Evolutionary conservation across 495 filamentous ascomycete species (phyloP).

Genomic region (Aspergillus asperescens): DNA sequence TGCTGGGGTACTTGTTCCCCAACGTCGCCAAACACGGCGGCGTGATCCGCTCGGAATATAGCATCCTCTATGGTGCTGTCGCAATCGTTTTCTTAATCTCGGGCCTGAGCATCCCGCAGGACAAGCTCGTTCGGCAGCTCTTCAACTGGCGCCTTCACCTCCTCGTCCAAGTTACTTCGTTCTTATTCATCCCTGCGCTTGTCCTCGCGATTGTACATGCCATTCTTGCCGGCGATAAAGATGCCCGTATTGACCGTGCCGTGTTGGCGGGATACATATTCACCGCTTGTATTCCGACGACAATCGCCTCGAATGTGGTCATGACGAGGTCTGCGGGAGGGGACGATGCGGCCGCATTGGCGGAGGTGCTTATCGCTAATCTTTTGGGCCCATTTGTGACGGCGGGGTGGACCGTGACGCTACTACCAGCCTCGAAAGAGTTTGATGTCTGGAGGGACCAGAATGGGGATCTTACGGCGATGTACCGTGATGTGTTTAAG

Average conservation of each 20-base stretch:
- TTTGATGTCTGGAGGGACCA: slow-evolving; percentile 45
- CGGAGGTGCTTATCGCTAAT: slow-evolving; percentile 53
- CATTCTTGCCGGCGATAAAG: slow-evolving; percentile 42
- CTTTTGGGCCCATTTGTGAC: slow-evolving; percentile 48
- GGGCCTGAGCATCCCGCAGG: slow-evolving; percentile 48
- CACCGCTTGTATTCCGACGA: slow-evolving; percentile 53
- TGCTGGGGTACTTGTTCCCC: slow-evolving; percentile 50
- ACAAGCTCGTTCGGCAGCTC: slow-evolving; percentile 46
- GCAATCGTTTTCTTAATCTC: slow-evolving; percentile 52
- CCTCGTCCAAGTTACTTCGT: slow-evolving; percentile 47
- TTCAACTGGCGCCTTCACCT: slow-evolving; percentile 50
- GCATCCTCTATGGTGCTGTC: slow-evolving; percentile 49
- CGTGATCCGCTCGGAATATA: slow-evolving; percentile 49
- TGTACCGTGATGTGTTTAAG: slow-evolving; percentile 50
- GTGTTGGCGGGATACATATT: slow-evolving; percentile 51
- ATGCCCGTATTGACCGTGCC: slow-evolving; percentile 40
- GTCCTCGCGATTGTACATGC: slow-evolving; percentile 42
- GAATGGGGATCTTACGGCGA: slow-evolving; percentile 37
- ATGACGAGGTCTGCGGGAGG: slow-evolving; percentile 52
- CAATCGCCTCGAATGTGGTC: slow-evolving; percentile 54
- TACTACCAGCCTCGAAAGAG: slow-evolving; percentile 38
- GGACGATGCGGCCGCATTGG: slow-evolving; percentile 51
- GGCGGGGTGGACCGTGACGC: slow-evolving; percentile 46
- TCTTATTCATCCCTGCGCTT: slow-evolving; percentile 47
- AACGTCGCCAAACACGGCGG: slow-evolving; percentile 50